Conservation (phyloP, 352 stramenopile genomes). For the Elongisporangium undulatum region DNA sequence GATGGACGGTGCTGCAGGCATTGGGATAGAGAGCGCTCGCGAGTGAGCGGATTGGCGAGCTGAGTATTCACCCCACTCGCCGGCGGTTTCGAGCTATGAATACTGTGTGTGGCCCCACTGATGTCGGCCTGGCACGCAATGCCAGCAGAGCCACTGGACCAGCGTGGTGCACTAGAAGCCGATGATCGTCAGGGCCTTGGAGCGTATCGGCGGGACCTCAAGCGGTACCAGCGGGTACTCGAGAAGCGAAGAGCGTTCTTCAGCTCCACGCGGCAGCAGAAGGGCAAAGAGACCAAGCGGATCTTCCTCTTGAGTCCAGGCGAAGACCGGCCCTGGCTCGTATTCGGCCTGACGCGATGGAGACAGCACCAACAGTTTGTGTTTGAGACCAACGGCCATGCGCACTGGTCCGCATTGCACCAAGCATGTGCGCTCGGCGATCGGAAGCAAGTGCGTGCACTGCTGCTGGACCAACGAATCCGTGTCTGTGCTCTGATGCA, state of each 20-base stretch:
- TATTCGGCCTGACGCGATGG: conserved; percentile 21
- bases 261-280: background rate
- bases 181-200: background rate
- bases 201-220: background rate
- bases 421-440: conserved; percentile 22
- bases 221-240: background rate
- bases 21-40: too few relatives aligned
- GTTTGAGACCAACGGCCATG: conserved; percentile 20
- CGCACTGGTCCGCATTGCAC: conserved; percentile 33
- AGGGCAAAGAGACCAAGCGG: conserved; percentile 5
- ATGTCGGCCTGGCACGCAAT: too few relatives aligned
- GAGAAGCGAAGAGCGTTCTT: background rate
- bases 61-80: too few relatives aligned
- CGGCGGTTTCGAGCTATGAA: too few relatives aligned
- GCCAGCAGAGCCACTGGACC: background rate
- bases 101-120: too few relatives aligned
- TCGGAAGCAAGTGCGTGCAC: conserved; percentile 3
- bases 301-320: conserved; percentile 25
- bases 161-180: background rate
- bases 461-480: conserved; percentile 8
- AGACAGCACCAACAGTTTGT: conserved; percentile 16
- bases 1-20: too few relatives aligned
- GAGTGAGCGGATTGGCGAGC: too few relatives aligned
- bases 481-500: conserved; percentile 21
- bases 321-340: conserved; percentile 28